Evolutionary conservation across 2,329 filamentous ascomycete genomes (phyloP), one percentile per base, ranked within the genome.

Genomic region (Nothomitra cinnamomea): DNA sequence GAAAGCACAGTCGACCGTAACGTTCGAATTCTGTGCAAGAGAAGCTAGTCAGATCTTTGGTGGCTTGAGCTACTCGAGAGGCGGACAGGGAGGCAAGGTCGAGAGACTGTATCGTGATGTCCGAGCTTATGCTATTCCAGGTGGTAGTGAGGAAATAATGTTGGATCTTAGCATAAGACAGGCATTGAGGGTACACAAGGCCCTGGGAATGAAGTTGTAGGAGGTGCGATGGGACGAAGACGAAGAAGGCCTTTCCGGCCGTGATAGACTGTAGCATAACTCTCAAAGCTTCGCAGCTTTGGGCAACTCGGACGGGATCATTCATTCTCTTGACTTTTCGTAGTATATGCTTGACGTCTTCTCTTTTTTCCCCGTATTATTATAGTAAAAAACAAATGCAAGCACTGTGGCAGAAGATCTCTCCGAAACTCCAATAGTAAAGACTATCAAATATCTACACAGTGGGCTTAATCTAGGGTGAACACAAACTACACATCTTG

Each of bases 1-100:
- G 63, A 98, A 98, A 73, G 92, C 92, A 1, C 92, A 98, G 69
- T 77, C 85, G 42, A 98, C 92, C 1, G 78, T 87, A 1, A 95
- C 89, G 0, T 98, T 96, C 62, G 92, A 98, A 72, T 96, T 94
- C 75, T 98, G 92, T 70, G 92, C 92, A 32, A 79, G 90, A 56
- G 92, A 98, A 72, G 92, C 92, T 15, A 87, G 82, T 65, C 92
- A 98, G 76, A 96, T 98, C 69, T 98, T 96, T 62, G 92, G 92
- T 57, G 92, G 92, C 24, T 72, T 96, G 59, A 88, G 83, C 62
- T 96, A 96, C 72, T 89, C 82, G 56, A 80, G 90, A 43, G 92
- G 92, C 54, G 92, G 92, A 15, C 92, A 96, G 72, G 92, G 92
- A 57, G 90, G 80, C 56, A 95, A 95, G 79, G 80, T 96, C 52